Evolutionary conservation across 768 basidiomycete species (phyloP), one percentile per base, ranked within the genome.

Genomic region (Russula lepida): DNA sequence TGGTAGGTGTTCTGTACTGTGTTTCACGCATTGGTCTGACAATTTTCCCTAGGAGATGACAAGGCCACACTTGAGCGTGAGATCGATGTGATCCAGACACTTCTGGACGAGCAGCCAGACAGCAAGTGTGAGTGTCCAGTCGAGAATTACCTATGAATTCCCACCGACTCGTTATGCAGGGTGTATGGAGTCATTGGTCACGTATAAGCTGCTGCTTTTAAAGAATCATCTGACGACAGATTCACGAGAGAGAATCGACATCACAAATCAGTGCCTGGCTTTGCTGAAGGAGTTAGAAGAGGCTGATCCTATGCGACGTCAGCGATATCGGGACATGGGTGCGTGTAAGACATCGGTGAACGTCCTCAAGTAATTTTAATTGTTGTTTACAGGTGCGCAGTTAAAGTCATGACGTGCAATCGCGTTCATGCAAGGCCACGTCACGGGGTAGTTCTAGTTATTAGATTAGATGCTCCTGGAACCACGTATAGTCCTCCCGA

Each of bases 161-260:
- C 54, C 49, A n/a, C 54, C 27, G 48, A 43, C 59, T 51, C 37
- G 21, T n/a, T 21, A 47, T 30, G 57, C 50, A 97, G 95, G 95
- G 95, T 95, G 93, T 69, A 85, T 98, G 80, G 93, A 95, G 68
- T 91, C 92, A 0, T 78, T 97, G 39, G 85, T 93, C 1, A 81
- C 89, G 67, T 97, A 97, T 74, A 86, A 86, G 69, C 78, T 76
- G 28, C 72, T 92, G n/a, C 72, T 92, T 28, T 62, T 88, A n/a
- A 73, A 71, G 56, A 77, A 82, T 33, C 75, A 82, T 64, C 57
- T 74, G 2, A 66, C 71, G 11, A 63, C 67, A 25, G 72, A 75
- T n/a, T 71, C 68, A n/a, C 69, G 67, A n/a, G 67, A 70, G 1
- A 69, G 60, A 1, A 33, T 61, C 6, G 52, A 56, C 4, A 65